A percentile compares a stretch with the other conserved stretches of the same genome.
phyloP scores from a whole-genome alignment of 768 basidiomycete genomes.

The Amanita phalloides region DNA sequence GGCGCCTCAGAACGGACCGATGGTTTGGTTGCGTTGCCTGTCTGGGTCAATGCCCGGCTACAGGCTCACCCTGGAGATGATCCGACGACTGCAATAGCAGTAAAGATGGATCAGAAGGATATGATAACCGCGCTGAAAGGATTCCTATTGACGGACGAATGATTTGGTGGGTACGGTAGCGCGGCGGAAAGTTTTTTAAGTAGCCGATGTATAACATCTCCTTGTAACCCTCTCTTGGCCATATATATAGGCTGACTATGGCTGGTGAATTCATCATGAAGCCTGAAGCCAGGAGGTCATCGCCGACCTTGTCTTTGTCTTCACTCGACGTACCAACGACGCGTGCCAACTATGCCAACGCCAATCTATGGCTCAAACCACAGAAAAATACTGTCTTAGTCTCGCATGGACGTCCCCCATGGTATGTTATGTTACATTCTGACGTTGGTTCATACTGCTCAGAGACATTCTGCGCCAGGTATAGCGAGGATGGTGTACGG shows the following conservation, averaged over 20 bases:
- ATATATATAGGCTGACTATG: conserved; percentile 9
- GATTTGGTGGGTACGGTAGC: no score
- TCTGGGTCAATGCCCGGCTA: conserved; percentile 21
- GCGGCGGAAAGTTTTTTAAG: neutral
- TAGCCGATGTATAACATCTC: neutral
- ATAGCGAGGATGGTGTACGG: conserved; percentile 62
- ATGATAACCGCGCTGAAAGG: conserved; percentile 28
- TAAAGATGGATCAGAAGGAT: conserved; percentile 16
- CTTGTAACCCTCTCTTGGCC: neutral
- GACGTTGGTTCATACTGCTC: conserved; percentile 6
- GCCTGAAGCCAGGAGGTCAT: neutral
- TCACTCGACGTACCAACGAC: conserved; percentile 8
- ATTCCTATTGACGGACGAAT: conserved; percentile 25
- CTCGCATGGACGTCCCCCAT: conserved; percentile 80
- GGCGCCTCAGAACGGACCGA: conserved; percentile 6
- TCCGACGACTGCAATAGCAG: conserved; percentile 2
- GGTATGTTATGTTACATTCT: conserved; percentile 29
- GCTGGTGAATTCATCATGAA: conserved; percentile 11
- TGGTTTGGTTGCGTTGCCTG: conserved; percentile 18
- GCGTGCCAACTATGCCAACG: conserved; percentile 1
- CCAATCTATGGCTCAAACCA: conserved; percentile 25
- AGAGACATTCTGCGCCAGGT: conserved; percentile 34
- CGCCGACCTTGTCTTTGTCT: neutral
- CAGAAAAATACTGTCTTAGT: conserved; percentile 71
- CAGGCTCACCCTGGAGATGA: neutral